phyloP scores from a whole-genome alignment of 768 basidiomycete species.

The Lyophyllum shimeji region DNA sequence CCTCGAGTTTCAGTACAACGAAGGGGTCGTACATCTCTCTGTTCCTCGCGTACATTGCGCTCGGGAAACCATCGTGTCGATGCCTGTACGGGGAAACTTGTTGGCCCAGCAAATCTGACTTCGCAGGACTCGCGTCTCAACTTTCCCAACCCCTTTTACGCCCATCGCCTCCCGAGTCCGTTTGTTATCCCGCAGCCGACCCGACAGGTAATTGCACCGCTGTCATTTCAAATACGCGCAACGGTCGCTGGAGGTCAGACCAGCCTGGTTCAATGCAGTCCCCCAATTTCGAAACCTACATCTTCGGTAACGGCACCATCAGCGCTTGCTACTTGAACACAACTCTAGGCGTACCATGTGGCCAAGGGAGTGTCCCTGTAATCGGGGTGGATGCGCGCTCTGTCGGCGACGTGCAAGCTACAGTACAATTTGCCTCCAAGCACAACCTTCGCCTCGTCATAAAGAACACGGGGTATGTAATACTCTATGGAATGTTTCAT shows the following conservation, averaged over 20 bases:
- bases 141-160: slow-evolving; percentile 44
- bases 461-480: slow-evolving; percentile 31
- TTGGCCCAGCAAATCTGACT: slow-evolving; percentile 39
- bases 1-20: too few species aligned
- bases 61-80: slow-evolving; percentile 23
- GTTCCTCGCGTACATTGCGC: slow-evolving; percentile 1
- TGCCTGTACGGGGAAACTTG: slow-evolving; percentile 41
- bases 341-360: slow-evolving; percentile 35
- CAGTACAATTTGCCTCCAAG: slow-evolving; percentile 34
- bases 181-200: slow-evolving; percentile 37
- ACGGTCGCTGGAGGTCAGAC: slow-evolving; percentile 40
- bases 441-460: slow-evolving; percentile 37
- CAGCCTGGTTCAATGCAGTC: slow-evolving; percentile 40
- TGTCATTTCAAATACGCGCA: slow-evolving; percentile 22
- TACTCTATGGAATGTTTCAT: too few species aligned
- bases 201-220: slow-evolving; percentile 39
- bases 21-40: neutral
- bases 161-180: slow-evolving; percentile 37
- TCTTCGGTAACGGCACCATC: slow-evolving; percentile 44
- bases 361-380: slow-evolving; percentile 42
- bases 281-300: slow-evolving; percentile 27
- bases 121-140: slow-evolving; percentile 30
- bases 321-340: slow-evolving; percentile 52
- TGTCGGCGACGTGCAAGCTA: slow-evolving; percentile 36
- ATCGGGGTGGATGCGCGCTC: slow-evolving; percentile 40